These are phyloP conservation scores for Epichloe bromicola DNA, from an alignment of 2,329 filamentous ascomycete genomes.

Conservation along the genomic window DNA sequence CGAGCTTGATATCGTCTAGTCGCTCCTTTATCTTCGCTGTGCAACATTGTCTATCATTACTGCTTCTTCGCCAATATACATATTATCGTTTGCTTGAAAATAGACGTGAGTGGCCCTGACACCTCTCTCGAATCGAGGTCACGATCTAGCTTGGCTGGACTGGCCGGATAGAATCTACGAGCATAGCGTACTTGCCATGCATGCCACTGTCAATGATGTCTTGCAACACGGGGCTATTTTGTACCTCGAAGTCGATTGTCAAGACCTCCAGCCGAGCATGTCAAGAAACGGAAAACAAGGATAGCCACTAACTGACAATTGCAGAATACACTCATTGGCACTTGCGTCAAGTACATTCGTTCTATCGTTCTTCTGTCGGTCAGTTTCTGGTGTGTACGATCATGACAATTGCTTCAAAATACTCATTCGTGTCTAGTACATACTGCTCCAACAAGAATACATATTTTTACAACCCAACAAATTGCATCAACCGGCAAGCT, in stretches of 20 bases:
- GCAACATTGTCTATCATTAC: neutral
- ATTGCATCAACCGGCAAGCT: neutral
- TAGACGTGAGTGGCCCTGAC: constrained; percentile 10
- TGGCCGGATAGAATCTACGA: neutral
- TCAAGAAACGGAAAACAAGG: neutral
- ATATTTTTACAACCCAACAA: neutral
- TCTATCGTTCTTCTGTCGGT: constrained; percentile 36
- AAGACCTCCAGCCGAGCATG: neutral
- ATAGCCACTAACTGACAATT: constrained; percentile 7
- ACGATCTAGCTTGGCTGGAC: neutral
- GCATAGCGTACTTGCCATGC: neutral
- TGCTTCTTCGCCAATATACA: constrained; percentile 6
- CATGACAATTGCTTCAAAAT: neutral
- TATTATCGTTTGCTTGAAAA: constrained; percentile 4
- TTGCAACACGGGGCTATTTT: neutral
- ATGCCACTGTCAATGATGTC: neutral
- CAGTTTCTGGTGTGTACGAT: constrained; percentile 5
- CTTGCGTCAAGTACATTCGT: constrained; percentile 47
- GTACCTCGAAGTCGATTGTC: neutral
- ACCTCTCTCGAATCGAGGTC: neutral
- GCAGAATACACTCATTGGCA: constrained; percentile 37
- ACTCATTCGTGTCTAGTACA: neutral
- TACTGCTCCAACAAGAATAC: neutral
- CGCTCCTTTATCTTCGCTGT: constrained; percentile 26
- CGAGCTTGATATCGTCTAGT: constrained; percentile 27